A percentile compares a stretch with the other conserved stretches of the same genome.
Evolutionary conservation across 331 rosid genomes (phyloP).

Genomic region (Pyracantha coccinea): DNA sequence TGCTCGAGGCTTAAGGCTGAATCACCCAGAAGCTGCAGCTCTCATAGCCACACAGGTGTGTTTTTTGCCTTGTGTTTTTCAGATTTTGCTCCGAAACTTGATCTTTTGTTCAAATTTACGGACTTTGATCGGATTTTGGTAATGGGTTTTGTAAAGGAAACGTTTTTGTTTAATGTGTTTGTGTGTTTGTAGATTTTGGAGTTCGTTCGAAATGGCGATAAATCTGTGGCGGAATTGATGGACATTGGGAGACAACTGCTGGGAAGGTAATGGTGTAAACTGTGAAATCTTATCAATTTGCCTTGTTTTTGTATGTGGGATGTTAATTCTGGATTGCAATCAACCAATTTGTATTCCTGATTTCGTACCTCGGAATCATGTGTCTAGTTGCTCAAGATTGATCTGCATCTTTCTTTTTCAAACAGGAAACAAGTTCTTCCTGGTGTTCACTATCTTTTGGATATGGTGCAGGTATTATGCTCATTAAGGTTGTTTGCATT

Average conservation of each 20-base stretch:
- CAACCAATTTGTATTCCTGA: background rate
- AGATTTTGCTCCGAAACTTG: background rate
- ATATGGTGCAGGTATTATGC: conserved; percentile 63
- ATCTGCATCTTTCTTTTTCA: conserved; percentile 5
- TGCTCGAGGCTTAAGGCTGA: conserved; percentile 86
- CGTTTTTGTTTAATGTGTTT: background rate
- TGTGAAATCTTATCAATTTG: background rate
- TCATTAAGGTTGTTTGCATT: background rate
- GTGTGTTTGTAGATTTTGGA: conserved; percentile 53
- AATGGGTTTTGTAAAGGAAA: background rate
- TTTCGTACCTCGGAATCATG: background rate
- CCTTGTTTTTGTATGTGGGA: background rate
- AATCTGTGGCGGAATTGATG: conserved; percentile 66
- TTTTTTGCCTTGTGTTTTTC: background rate
- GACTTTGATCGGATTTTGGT: background rate
- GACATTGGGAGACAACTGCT: conserved; percentile 50
- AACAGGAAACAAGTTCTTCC: conserved; percentile 95
- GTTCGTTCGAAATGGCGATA: conserved; percentile 73
- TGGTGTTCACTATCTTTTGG: conserved; percentile 66
- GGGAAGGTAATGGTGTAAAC: conserved; percentile 51
- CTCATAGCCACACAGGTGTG: conserved; percentile 79
- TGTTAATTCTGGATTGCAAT: background rate
- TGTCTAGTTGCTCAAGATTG: background rate
- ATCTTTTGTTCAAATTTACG: background rate
- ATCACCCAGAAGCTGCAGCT: conserved; percentile 70